Evolutionary conservation across 768 basidiomycete genomes (phyloP), one percentile per base, ranked within the genome.

Genomic region (Lactarius hengduanensis): DNA sequence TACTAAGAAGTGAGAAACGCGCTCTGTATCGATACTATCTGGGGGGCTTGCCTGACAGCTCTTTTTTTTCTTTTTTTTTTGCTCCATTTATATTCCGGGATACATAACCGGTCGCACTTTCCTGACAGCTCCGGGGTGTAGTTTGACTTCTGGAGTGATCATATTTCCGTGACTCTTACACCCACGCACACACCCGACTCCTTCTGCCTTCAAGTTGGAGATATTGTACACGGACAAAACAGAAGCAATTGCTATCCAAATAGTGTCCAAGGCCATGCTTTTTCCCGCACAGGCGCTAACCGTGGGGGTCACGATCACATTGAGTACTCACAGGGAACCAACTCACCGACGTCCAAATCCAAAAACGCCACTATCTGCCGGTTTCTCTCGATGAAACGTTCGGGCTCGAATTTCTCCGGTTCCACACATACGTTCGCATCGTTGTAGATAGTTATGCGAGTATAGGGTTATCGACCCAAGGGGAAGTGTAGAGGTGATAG

Each of bases 261-360:
- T 65, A 15, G 69, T 70, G 56, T 70, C 69, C 36, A 70, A 11
- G 9, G 69, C 69, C 67, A 70, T 64, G 15, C 32, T 53, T 38
- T 65, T 68, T 15, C 69, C 69, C 4, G 69, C 67, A 56, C 69
- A 69, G 22, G 61, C 41, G 13, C 69, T 70, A 28, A 20, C 7
- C n/a, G 13, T 15, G 26, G 28, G 18, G 16, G 54, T 66, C 47
- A 61, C 40, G 6, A 1, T 3, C 13, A 45, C 2, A 4, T 30
- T 18, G 41, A 15, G 47, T 6, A 16, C 9, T n/a, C 3, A 22
- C 1, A 1, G 8, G 56, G 40, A 45, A 38, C 15, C 22, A 26
- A 70, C 67, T n/a, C 9, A 71, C 67, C 69, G 59, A n/a, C 65
- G 65, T 34, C 71, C 69, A 63, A 71, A 71, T 8, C 71, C 71